phyloP scores from a whole-genome alignment of 441 rosid genomes.

The Arabidopsis lyrata region DNA sequence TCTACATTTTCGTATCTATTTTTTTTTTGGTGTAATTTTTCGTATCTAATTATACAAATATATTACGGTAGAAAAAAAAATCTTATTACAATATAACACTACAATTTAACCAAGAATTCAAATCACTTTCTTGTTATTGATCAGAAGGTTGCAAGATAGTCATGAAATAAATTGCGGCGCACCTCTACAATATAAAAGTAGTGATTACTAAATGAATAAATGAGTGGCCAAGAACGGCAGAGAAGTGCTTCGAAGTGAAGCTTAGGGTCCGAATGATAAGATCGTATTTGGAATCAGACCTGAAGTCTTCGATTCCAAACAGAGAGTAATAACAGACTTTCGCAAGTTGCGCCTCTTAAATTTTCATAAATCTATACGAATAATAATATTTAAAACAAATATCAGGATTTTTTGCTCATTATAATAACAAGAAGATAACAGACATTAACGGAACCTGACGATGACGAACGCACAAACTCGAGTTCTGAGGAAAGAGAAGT shows the following conservation, averaged over 20 bases:
- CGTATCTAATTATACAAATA: background rate
- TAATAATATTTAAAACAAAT: slow-evolving; percentile 15
- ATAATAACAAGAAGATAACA: background rate
- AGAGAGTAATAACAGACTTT: slow-evolving; percentile 39
- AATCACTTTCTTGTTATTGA: too few species aligned
- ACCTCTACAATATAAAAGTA: slow-evolving; percentile 2
- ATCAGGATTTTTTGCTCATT: background rate
- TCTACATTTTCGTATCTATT: background rate
- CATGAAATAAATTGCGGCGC: slow-evolving; percentile 44
- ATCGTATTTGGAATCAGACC: slow-evolving; percentile 35
- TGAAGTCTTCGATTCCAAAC: slow-evolving; percentile 34
- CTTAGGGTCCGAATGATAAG: too few species aligned
- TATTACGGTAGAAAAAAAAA: background rate
- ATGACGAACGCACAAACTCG: slow-evolving; percentile 28
- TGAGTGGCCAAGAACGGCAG: slow-evolving; percentile 1
- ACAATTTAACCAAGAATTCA: too few species aligned
- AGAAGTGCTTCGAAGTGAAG: slow-evolving; percentile 39
- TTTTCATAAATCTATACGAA: background rate
- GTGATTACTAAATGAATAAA: background rate
- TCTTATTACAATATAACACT: background rate
- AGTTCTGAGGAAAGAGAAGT: slow-evolving; percentile 7
- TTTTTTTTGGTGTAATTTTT: background rate
- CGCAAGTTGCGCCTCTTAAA: slow-evolving; percentile 41
- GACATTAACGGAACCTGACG: slow-evolving; percentile 39
- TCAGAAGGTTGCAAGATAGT: slow-evolving; percentile 17